phyloP scores from a whole-genome alignment of 352 stramenopile species.

The Pseudoperonospora humuli region DNA sequence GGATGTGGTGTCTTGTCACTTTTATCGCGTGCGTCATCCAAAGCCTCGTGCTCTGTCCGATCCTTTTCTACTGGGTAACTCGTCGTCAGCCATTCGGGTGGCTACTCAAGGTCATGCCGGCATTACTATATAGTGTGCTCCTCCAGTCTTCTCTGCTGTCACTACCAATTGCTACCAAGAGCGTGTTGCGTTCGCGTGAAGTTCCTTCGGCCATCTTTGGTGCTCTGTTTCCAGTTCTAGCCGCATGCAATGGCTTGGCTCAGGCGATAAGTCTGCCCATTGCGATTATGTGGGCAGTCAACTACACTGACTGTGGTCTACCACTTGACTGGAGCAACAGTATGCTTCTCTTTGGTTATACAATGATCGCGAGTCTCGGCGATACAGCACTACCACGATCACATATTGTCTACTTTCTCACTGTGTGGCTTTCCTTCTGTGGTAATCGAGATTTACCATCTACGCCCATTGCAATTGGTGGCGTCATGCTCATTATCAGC shows the following conservation, averaged over 20 bases:
- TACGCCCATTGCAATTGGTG: constrained; percentile 32
- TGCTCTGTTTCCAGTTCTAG: constrained; percentile 49
- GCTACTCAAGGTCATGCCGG: constrained; percentile 33
- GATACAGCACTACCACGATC: constrained; percentile 35
- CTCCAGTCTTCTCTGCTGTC: constrained; percentile 40
- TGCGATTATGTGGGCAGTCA: constrained; percentile 40
- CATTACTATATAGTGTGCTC: constrained; percentile 41
- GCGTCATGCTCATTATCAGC: constrained; percentile 35
- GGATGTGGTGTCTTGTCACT: no score
- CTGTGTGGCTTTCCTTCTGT: constrained; percentile 46
- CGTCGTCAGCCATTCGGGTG: constrained; percentile 52
- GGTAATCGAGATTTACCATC: constrained; percentile 33
- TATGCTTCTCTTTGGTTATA: constrained; percentile 41
- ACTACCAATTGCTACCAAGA: constrained; percentile 47
- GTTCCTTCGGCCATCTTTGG: constrained; percentile 46
- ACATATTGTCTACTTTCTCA: constrained; percentile 50
- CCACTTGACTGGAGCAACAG: constrained; percentile 22
- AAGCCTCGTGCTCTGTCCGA: constrained; percentile 34
- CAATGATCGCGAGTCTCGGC: constrained; percentile 36
- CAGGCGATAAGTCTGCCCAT: constrained; percentile 38
- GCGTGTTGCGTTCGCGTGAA: constrained; percentile 39
- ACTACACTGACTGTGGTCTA: constrained; percentile 42
- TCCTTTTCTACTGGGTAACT: constrained; percentile 41
- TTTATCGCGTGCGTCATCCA: constrained; percentile 28
- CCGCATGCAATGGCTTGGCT: constrained; percentile 41